Evolutionary conservation across 2,329 filamentous ascomycete species (phyloP).

Genomic region (Hypomyces rosellus): DNA sequence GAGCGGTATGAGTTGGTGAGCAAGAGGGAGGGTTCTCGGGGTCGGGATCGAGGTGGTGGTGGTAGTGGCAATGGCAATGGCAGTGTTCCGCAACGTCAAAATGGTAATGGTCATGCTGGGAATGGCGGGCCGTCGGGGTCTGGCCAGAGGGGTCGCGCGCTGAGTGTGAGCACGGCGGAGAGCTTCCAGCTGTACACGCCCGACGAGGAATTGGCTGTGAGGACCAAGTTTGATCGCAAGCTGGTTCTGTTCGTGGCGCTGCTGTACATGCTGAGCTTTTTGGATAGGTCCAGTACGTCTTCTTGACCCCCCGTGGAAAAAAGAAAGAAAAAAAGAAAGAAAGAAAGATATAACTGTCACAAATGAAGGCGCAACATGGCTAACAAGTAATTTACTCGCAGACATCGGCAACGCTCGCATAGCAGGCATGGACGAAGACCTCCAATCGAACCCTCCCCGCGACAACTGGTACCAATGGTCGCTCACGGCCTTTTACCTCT

Average conservation of each 20-base stretch:
- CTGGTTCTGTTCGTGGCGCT: constrained; percentile 76
- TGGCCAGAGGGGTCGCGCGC: constrained; percentile 9
- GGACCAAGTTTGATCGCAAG: constrained; percentile 68
- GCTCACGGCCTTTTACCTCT: constrained; percentile 54
- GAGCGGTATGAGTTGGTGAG: constrained; percentile 31
- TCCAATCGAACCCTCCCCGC: constrained; percentile 43
- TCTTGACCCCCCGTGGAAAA: background rate
- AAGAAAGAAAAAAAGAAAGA: too few relatives aligned
- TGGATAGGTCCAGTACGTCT: constrained; percentile 75
- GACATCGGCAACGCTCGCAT: constrained; percentile 59
- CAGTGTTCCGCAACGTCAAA: constrained; percentile 16
- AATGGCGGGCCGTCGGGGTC: constrained; percentile 13
- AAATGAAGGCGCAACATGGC: background rate
- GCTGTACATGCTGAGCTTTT: constrained; percentile 77
- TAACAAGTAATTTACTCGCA: constrained; percentile 19
- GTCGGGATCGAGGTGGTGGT: constrained; percentile 11
- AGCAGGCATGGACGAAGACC: constrained; percentile 56
- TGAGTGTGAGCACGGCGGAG: constrained; percentile 27
- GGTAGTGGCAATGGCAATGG: constrained; percentile 3
- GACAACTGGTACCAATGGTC: constrained; percentile 54
- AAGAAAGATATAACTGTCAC: too few relatives aligned
- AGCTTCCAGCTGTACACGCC: constrained; percentile 41
- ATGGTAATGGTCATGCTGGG: constrained; percentile 13
- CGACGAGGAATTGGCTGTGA: constrained; percentile 66
- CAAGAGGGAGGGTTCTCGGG: constrained; percentile 1